Evolutionary conservation across 225 moss, liverwort and hornwort species (phyloP), one percentile per base, ranked within the genome.

Genomic region (Rhytidiadelphus loreus): DNA sequence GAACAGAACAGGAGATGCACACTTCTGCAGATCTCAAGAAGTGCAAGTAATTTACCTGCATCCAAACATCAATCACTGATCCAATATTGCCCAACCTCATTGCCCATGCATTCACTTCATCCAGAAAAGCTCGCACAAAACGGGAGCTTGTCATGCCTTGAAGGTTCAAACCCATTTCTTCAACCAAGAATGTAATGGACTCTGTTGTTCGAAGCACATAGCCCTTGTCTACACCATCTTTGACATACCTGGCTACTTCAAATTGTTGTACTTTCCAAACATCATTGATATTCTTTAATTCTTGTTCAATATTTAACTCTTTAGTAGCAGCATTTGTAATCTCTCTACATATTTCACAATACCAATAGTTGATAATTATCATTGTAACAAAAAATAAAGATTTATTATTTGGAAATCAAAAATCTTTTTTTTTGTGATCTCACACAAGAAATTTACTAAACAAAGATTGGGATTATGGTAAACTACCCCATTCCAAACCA

Each of bases 91-190:
- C 90, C 76, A 97, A 79, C n/a, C 89, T 94, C 82, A 91, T 91
- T 22, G 93, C 94, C 97, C 97, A 97, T 12, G 90, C 83, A 43
- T 92, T 97, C 60, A 97, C 95, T 91, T 96, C 94, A 4, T 97
- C 95, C 22, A 97, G 64, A 66, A 97, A 97, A 3, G 97, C 93
- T 2, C 90, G 92, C 29, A 96, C 96, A 86, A 96, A 97, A 39
- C 94, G 92, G 9, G 97, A 97, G 88, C 96, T 96, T 68, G 95
- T 95, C 96, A 97, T 96, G 75, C 96, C 96, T 63, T 97, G 96
- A 65, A 97, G 92, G 63, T 97, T 97, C 73, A 97, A 70, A 73
- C 91, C 79, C 94, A 97, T 97, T 70, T 97, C 97, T 88, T 97
- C 96, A 37, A 96, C 91, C 48, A 97, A 87, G 30, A 95, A 89